Conservation (phyloP, 768 basidiomycete genomes). For the Kwoniella bestiolae region DNA sequence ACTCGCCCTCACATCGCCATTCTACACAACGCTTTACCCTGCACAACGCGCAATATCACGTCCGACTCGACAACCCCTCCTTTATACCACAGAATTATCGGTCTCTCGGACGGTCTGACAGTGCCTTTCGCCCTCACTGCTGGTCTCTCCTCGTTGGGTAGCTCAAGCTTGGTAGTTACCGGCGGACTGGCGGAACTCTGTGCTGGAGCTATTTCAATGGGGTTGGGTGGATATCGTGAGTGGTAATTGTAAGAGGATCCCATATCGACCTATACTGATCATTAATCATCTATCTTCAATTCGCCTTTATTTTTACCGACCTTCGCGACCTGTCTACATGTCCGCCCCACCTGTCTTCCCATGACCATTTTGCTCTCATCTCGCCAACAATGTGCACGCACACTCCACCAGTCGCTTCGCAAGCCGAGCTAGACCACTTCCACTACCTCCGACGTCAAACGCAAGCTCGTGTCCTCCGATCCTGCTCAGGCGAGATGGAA, state of each 20-base stretch:
- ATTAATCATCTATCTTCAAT: not conserved
- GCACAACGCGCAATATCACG: not conserved
- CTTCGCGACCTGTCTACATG: no score
- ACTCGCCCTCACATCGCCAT: not conserved
- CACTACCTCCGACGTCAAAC: constrained; percentile 78
- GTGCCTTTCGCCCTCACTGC: constrained; percentile 58
- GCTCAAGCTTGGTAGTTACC: constrained; percentile 86
- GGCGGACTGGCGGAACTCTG: constrained; percentile 95
- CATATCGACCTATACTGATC: not conserved
- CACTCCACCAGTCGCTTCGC: constrained; percentile 70
- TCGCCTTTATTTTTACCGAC: not conserved
- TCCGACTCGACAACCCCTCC: not conserved
- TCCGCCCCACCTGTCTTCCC: no score
- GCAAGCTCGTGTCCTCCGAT: constrained; percentile 77
- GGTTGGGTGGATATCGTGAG: constrained; percentile 86
- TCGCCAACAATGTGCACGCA: not conserved
- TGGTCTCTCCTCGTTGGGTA: constrained; percentile 73
- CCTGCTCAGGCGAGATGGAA: constrained; percentile 94
- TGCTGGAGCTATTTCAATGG: constrained; percentile 96
- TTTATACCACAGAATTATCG: constrained; percentile 48
- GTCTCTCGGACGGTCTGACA: constrained; percentile 54
- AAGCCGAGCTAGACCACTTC: constrained; percentile 94
- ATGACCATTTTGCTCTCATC: no score
- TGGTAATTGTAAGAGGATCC: constrained; percentile 13
- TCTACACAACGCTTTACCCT: not conserved